Evolutionary conservation across 768 basidiomycete species (phyloP), one percentile per base, ranked within the genome.

Genomic region (Pleurotus tuoliensis): DNA sequence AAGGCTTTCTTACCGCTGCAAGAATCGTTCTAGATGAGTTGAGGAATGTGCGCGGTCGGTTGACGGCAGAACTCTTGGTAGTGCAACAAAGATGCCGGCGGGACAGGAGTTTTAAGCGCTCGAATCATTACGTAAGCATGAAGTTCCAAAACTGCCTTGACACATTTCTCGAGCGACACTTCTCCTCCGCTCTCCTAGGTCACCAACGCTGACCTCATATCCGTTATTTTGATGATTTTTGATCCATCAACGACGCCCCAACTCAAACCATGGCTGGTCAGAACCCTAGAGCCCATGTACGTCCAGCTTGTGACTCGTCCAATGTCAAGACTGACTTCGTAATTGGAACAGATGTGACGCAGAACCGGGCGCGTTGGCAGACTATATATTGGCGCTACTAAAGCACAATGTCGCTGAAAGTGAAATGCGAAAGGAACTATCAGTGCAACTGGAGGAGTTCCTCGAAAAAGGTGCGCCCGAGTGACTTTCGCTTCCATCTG

Each of bases 371-470:
- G 92, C 94, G 30, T 84, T 98, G 51, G 88, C 92, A 3, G 94
- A 98, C 68, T 98, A 98, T 69, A 88, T 98, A 63, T 83, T 97
- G 48, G 96, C 96, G 13, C 77, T 98, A 53, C 76, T 98, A 57
- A 93, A 94, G 69, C 92, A 95, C 69, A 92, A 92, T 71, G 88
- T 87, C 1, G 79, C 89, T 3, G 90, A 94, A 67, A 69, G 72
- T 20, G 91, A 95, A 61, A 87, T 98, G 81, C 80, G 89, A 61
- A 83, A 84, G 62, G 90, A 93, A 66, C 75, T 97, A 55, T 68
- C 76, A 1, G 64, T 79, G 0, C 92, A 97, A 67, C 77, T 98
- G 54, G 88, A 88, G 54, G 95, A 97, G 70, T 98, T 98, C 69
- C 80, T 98, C 22, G 94, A 96, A 74, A 88, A 90, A 73, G 89